Evolutionary conservation across 2,329 filamentous ascomycete genomes (phyloP), one percentile per base, ranked within the genome.

Genomic region (Hypoxylon rubiginosum): DNA sequence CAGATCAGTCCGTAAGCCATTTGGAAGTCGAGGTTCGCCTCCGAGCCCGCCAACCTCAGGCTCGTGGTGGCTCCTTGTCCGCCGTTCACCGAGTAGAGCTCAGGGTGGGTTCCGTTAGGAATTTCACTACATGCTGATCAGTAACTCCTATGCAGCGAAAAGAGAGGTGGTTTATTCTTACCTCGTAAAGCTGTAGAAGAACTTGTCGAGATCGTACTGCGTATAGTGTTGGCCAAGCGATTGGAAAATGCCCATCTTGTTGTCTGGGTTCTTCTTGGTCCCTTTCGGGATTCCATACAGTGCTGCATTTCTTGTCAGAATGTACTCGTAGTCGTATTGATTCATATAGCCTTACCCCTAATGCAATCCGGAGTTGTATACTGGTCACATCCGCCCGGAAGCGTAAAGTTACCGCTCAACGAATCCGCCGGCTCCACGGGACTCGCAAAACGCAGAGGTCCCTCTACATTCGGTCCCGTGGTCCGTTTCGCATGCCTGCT

Each of bases 21-120:
- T 63, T 83, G 73, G 59, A 86, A 84, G 70, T 86, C 85, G 11
- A 87, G 79, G 43, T 82, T 80, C 2, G 79, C 76, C 63, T 85
- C 83, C 4, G 71, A 71, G 2, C 80, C 81, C 1, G 77, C 78
- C 7, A 71, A 48, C 21, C 66, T 67, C 0, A 75, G 58, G 2
- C 66, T 71, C 5, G 39, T 58, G 2, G 72, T 72, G 32, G 77
- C 58, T 15, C 76, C 77, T 13, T 74, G 65, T 15, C 76, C 80
- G 30, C 79, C 80, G 57, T 81, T 76, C 41, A 81, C 77, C 24
- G 74, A 73, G 45, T 77, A 71, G 5, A 78, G 73, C 21, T 75
- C 75, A 0, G 80, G 80, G n/a, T 75, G 73, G 1, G 78, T 80
- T n/a, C 79, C 79, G 15, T 77, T 71, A 1, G 79, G 80, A 49